Base-by-base conservation (phyloP, 805 yeast species). In the Maudiozyma pseudohumilis region DNA sequence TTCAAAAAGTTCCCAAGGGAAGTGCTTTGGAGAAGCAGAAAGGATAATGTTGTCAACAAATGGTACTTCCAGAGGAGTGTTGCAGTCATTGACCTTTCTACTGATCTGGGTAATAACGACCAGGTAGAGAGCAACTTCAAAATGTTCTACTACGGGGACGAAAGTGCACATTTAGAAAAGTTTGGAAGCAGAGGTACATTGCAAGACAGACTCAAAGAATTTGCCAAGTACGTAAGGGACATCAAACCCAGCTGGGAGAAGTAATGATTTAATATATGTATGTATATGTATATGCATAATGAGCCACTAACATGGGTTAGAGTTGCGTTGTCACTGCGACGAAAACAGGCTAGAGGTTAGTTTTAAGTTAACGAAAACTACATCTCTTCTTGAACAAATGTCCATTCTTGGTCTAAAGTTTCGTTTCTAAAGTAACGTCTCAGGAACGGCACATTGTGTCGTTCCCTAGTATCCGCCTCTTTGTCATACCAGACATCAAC, bases 1-100 rank as follows among this genome's bases (percentile, higher is more conserved):
- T 65, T 66, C 29, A 74, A 73, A 35, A 59, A 75, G 26, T 88
- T 78, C 53, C 82, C 85, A 0, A 61, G 69, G 12, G 92, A 86
- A 53, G 57, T 87, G 10, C 63, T 92, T 2, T 92, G 98, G 98
- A 72, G 98, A 50, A 89, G 97, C 1, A 66, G 95, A 32, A 72
- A 71, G 40, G 72, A 64, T 39, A 92, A 92, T 57, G 95, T 96
- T 0, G 96, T 92, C 6, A 92, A 92, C 64, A 87, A 87, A 53
- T 92, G 98, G 98, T 89, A 89, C 55, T 92, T 89, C 59, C 96
- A 92, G 53, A 68, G 98, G 44, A 80, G 95, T 29, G 63, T 69
- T 13, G 95, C 95, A 1, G 77, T 80, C 20, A 53, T 77, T 21
- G 66, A 69, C 35, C 52, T 79, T 13, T 60, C 65, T 2, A 60